Evolutionary conservation across 805 yeast genomes (phyloP), one percentile per base, ranked within the genome.

Genomic region (Yarrowia divulgata): DNA sequence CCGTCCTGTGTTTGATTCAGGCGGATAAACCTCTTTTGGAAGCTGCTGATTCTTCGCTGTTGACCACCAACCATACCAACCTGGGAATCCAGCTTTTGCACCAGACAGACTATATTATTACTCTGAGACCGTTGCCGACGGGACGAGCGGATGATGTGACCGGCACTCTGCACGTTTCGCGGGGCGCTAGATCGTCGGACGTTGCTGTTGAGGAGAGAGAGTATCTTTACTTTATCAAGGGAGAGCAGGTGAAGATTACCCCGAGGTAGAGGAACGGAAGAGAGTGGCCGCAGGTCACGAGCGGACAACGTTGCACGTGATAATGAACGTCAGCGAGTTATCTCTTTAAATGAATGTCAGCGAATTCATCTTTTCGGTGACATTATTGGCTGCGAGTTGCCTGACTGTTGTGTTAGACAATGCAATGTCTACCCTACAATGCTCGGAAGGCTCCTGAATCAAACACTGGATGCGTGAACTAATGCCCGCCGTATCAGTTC

Each of bases 91-190:
- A 60, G 34, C 42, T 60, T 14, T 8, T 60, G 8, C 66, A 60
- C 6, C 66, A 60, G 52, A 45, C 66, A 1, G 42, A 60, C 18
- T 60, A 60, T 12, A 13, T 60, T 6, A 13, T 60, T 7, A 60
- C 66, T 0, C 23, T 60, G 19, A n/a, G 66, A 8, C 35, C 66
- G 18, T 19, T 60, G 40, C 52, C 66, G 3, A 60, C 66, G 1
- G 66, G 66, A 8, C 50, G 66, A 3, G 66, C 66, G 0, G 66
- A 60, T 14, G 66, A 60, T 3, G 66, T 60, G 1, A 60, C 66
- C 2, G 66, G 66, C 1, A 18, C 13, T 18, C 14, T 60, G 42
- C 39, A 45, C 6, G 66, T 60, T 7, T 45, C 66, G 9, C n/a
- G 66, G 10, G 66, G 66, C 12, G 10, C 66, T 13, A 45, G 52